These are phyloP conservation scores for Penicillium sp. DNA, from an alignment of 2,329 filamentous ascomycete species.

Conservation along the genomic window DNA sequence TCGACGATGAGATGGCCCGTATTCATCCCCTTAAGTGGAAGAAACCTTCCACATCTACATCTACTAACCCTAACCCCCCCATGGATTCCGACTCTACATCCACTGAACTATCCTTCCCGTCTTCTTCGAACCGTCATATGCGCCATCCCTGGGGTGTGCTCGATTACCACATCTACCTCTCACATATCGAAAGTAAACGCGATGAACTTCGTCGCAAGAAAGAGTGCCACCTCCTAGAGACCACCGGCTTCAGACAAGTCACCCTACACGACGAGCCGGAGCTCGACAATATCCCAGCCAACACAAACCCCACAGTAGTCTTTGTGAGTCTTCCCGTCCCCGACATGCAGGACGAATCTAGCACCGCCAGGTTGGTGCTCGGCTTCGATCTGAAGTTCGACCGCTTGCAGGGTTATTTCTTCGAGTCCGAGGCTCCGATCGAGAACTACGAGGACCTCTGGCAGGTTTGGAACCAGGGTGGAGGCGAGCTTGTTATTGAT, in stretches of 20 bases:
- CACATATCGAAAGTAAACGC: slow-evolving; percentile 24
- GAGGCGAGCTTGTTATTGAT: slow-evolving; percentile 26
- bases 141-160: slow-evolving; percentile 33
- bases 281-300: neutral
- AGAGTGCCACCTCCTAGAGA: slow-evolving; percentile 28
- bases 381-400: slow-evolving; percentile 27
- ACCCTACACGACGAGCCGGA: slow-evolving; percentile 21
- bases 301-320: slow-evolving; percentile 1
- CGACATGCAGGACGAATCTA: slow-evolving; percentile 15
- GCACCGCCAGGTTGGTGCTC: slow-evolving; percentile 28
- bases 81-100: neutral
- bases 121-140: neutral
- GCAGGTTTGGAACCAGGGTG: slow-evolving; percentile 10
- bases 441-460: slow-evolving; percentile 30
- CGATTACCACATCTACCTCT: slow-evolving; percentile 37
- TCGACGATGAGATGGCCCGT: neutral
- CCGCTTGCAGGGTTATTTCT: slow-evolving; percentile 28
- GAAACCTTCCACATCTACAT: neutral
- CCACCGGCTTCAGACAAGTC: slow-evolving; percentile 27
- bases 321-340: slow-evolving; percentile 26
- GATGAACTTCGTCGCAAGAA: slow-evolving; percentile 19
- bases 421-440: slow-evolving; percentile 26
- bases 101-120: neutral
- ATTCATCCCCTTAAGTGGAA: neutral
- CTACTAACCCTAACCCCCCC: neutral